Percentiles rank a stretch among this genome's conserved stretches.
Conservation (phyloP, 2,329 filamentous ascomycete species). For the Botryotinia convoluta region DNA sequence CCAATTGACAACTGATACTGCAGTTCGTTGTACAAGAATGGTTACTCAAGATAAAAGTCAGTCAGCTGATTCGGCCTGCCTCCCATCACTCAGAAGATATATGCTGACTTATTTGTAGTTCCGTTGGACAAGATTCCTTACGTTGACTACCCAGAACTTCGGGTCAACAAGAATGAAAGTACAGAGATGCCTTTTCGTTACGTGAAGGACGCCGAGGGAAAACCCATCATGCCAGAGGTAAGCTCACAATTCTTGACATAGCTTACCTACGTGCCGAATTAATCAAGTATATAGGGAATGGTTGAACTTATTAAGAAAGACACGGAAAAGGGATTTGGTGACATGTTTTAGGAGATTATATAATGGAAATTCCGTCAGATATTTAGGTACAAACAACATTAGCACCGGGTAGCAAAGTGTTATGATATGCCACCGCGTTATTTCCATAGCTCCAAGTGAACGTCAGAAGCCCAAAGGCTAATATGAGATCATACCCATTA, state of each 20-base stretch:
- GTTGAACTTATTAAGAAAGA: constrained; percentile 89
- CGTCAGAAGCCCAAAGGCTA: background rate
- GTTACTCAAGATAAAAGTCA: constrained; percentile 82
- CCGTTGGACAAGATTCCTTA: constrained; percentile 77
- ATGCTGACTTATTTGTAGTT: constrained; percentile 48
- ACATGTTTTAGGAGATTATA: constrained; percentile 64
- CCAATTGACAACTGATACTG: constrained; percentile 98
- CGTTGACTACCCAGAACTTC: constrained; percentile 84
- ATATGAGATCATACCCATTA: background rate
- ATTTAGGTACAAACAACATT: background rate
- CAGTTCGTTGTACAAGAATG: constrained; percentile 87
- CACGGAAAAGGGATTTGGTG: constrained; percentile 85
- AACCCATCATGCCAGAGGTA: constrained; percentile 90
- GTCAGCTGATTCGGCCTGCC: constrained; percentile 48
- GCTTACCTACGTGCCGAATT: background rate
- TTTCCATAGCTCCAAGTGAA: background rate
- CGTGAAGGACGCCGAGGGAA: constrained; percentile 69
- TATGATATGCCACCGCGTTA: background rate
- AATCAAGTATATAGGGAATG: constrained; percentile 64
- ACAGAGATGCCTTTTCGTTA: constrained; percentile 99
- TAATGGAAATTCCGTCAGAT: background rate
- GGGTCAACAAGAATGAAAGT: constrained; percentile 86
- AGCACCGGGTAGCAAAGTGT: background rate
- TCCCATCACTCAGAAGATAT: background rate
- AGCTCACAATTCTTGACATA: constrained; percentile 34